phyloP scores from a whole-genome alignment of 768 basidiomycete genomes.

The Agaricus subrufescens region DNA sequence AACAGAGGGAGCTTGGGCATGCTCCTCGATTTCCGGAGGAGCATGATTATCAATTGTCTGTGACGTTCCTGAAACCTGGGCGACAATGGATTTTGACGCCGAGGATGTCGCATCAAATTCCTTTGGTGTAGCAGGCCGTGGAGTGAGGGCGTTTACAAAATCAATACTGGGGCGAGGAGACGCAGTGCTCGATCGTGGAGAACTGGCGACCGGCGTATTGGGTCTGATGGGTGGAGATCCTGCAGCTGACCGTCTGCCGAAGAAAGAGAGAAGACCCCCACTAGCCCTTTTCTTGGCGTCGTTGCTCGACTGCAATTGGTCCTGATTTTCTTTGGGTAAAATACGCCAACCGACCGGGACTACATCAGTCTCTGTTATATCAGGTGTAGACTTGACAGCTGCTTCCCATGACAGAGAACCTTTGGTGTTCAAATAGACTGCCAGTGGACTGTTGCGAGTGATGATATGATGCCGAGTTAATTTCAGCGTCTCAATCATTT shows the following conservation, averaged over 20 bases:
- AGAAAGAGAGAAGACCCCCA: constrained; percentile 70
- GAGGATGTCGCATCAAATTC: background rate
- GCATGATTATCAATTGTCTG: background rate
- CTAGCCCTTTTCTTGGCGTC: constrained; percentile 49
- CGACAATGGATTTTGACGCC: background rate
- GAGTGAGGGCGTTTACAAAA: background rate
- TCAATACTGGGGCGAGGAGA: constrained; percentile 12
- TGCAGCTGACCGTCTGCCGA: constrained; percentile 37
- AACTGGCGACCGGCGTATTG: constrained; percentile 14
- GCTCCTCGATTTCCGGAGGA: constrained; percentile 15
- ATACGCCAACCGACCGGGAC: constrained; percentile 72
- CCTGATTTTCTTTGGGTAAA: constrained; percentile 48
- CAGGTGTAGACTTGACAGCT: constrained; percentile 52
- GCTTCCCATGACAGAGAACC: constrained; percentile 76
- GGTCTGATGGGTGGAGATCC: constrained; percentile 11
- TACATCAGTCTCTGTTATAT: constrained; percentile 46
- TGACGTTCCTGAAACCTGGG: background rate
- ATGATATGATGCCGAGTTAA: constrained; percentile 56
- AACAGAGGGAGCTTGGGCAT: constrained; percentile 48
- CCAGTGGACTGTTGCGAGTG: constrained; percentile 59
- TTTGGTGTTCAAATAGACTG: constrained; percentile 64
- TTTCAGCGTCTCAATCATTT: constrained; percentile 56
- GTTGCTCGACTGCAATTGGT: constrained; percentile 18
- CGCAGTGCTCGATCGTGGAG: constrained; percentile 14
- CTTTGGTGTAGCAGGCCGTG: constrained; percentile 3